Percentiles rank a stretch among this genome's conserved stretches.
Evolutionary conservation across 805 yeast species (phyloP).

Genomic region (Pichia paraexigua): DNA sequence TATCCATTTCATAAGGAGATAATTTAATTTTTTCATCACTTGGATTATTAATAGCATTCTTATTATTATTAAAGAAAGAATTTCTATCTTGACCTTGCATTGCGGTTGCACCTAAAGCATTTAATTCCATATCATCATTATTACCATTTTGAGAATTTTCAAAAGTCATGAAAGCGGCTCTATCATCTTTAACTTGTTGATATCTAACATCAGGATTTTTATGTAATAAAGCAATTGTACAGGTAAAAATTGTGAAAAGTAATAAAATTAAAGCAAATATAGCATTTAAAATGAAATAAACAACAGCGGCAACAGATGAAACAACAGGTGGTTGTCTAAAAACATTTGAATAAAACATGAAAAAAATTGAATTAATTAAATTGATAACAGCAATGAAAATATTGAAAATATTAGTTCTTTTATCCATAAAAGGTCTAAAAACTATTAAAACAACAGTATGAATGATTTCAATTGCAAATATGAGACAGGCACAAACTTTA

Average conservation of each 20-base stretch:
- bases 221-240: slow-evolving; percentile 73
- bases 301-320: slow-evolving; percentile 87
- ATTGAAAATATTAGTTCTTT: slow-evolving; percentile 88
- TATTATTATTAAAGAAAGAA: slow-evolving; percentile 9
- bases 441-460: slow-evolving; percentile 60
- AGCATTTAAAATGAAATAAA: slow-evolving; percentile 85
- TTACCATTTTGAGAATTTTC: slow-evolving; percentile 34
- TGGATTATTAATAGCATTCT: too few species aligned
- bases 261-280: slow-evolving; percentile 74
- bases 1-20: slow-evolving; percentile 3
- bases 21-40: slow-evolving; percentile 4
- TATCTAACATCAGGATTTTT: slow-evolving; percentile 94
- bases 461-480: slow-evolving; percentile 67
- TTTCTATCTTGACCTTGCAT: slow-evolving; percentile 50
- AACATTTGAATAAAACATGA: slow-evolving; percentile 78
- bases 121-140: slow-evolving; percentile 49
- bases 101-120: slow-evolving; percentile 65
- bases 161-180: slow-evolving; percentile 88
- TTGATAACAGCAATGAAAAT: slow-evolving; percentile 76
- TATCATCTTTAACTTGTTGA: slow-evolving; percentile 93
- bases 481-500: slow-evolving; percentile 68
- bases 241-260: slow-evolving; percentile 80
- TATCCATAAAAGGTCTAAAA: slow-evolving; percentile 88
- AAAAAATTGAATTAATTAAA: slow-evolving; percentile 76
- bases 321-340: slow-evolving; percentile 81